phyloP scores from a whole-genome alignment of 2,329 filamentous ascomycete species.

The Phyllosticta paracitricarpa region DNA sequence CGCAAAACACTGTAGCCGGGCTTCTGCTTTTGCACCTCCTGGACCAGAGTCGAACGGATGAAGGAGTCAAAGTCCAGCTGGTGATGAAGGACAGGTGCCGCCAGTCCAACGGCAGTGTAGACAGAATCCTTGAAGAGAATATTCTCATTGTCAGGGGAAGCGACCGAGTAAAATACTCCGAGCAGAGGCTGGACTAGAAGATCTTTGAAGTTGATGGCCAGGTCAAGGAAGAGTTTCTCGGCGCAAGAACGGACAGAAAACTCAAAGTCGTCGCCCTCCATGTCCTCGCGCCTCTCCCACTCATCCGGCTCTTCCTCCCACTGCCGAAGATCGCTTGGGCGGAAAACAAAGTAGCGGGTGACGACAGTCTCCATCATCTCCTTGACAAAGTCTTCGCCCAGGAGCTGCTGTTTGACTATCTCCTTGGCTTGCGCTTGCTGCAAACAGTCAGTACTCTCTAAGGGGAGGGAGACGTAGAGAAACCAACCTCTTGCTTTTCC shows the following conservation, averaged over 20 bases:
- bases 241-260: slow-evolving; percentile 87
- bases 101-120: slow-evolving; percentile 83
- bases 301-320: slow-evolving; percentile 95
- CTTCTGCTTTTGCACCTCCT: slow-evolving; percentile 62
- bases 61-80: slow-evolving; percentile 77
- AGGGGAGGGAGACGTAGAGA: not conserved
- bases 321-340: slow-evolving; percentile 71
- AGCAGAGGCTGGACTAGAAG: slow-evolving; percentile 71
- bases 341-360: slow-evolving; percentile 79
- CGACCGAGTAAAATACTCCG: slow-evolving; percentile 70
- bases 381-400: slow-evolving; percentile 66
- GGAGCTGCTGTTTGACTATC: slow-evolving; percentile 60
- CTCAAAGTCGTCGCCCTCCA: slow-evolving; percentile 69
- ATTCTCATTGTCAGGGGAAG: slow-evolving; percentile 54
- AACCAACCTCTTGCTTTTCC: slow-evolving; percentile 54
- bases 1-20: slow-evolving; percentile 71
- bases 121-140: slow-evolving; percentile 86
- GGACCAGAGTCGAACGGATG: slow-evolving; percentile 61
- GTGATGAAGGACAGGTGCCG: slow-evolving; percentile 64
- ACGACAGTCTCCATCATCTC: slow-evolving; percentile 79
- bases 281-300: slow-evolving; percentile 87
- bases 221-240: slow-evolving; percentile 85
- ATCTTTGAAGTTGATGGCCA: slow-evolving; percentile 80
- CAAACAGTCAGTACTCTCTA: not conserved
- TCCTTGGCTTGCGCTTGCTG: slow-evolving; percentile 55